Evolutionary conservation across 148 eudicot species (phyloP), one percentile per base, ranked within the genome.

Genomic region (Bassia scoparia): DNA sequence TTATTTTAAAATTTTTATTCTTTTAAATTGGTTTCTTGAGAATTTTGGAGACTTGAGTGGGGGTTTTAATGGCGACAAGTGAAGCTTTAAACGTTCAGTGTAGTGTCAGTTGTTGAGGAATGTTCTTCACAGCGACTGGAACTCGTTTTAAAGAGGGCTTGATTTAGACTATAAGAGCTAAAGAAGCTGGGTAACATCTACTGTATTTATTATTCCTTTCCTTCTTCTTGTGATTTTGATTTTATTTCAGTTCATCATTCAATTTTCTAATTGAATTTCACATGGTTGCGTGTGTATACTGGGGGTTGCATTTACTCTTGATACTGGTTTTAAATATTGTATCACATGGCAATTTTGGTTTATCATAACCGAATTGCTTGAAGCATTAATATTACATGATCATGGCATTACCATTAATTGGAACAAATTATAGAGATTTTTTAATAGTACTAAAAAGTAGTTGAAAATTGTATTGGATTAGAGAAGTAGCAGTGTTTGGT

Each of bases 101-200:
- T 84, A 63, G 90, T 85, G 43, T 85, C 93, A 5, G 87, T 93
- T 27, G 96, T 93, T 73, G 92, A 93, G 67, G 88, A n/a, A 83
- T 84, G 94, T 93, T 77, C 88, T 93, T 76, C n/a, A n/a, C 94
- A 93, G 66, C 93, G 87, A 73, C 97, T 67, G 96, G 88, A 1
- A 76, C 61, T 71, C 80, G 84, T 9, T 85, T 86, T 15, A 79
- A n/a, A n/a, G 84, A 66, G 89, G 84, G 43, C 78, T 84, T 62
- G 89, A 88, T 82, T 86, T 88, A 68, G 87, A 83, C 31, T 84
- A 80, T 89, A 84, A 84, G 81, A 76, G 91, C 87, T 62, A 82
- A 88, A 41, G 87, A 88, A 82, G 91, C 87, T 85, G 86, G 86
- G 77, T 38, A 30, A 54, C n/a, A n/a, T n/a, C n/a, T n/a, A n/a